Base-by-base conservation (phyloP, 768 basidiomycete genomes). In the Sutorius australiensis region DNA sequence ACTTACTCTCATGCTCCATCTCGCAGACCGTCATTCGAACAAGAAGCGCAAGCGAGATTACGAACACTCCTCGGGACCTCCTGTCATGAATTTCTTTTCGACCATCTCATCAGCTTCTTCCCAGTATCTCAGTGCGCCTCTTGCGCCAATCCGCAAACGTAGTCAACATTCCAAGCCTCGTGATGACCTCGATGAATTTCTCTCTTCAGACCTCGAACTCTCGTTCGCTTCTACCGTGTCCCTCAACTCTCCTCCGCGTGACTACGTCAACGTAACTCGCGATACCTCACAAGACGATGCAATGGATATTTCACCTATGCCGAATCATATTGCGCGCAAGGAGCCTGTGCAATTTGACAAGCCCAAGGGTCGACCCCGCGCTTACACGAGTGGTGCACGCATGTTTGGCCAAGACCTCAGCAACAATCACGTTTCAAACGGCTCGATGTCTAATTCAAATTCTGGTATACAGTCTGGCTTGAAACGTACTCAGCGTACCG, bases 221-320 rank as follows among this genome's bases (percentile, higher is more conserved):
- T 91, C 89, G 28, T 92, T 92, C 63, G 87, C 87, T 7, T 90
- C 89, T 30, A 88, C 80, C 55, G 84, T 92, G 67, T 92, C 90
- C 7, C 72, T 92, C 43, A 78, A 87, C 63, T 89, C 88, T 27
- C 87, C 89, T 32, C 76, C 82, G 13, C 77, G 72, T 45, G 75
- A 80, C 28, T 64, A 73, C 46, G 61, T 75, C 49, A 68, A 71
- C 34, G 71, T 84, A 44, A 61, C 77, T 7, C 72, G 77, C 30
- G 82, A 83, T 24, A 72, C 69, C 59, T 76, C 73, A 38, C 76
- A 75, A 57, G 73, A 78, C 46, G 77, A 84, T 47, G 80, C 87
- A 4, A 92, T 92, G 90, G 89, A 92, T 62, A 86, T 92, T 43
- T 92, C 89, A 4, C 90, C 90, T 9, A 80, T 79, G 21, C 85